Base-by-base conservation (phyloP, 2,329 filamentous ascomycete genomes). In the Claviceps arundinis region DNA sequence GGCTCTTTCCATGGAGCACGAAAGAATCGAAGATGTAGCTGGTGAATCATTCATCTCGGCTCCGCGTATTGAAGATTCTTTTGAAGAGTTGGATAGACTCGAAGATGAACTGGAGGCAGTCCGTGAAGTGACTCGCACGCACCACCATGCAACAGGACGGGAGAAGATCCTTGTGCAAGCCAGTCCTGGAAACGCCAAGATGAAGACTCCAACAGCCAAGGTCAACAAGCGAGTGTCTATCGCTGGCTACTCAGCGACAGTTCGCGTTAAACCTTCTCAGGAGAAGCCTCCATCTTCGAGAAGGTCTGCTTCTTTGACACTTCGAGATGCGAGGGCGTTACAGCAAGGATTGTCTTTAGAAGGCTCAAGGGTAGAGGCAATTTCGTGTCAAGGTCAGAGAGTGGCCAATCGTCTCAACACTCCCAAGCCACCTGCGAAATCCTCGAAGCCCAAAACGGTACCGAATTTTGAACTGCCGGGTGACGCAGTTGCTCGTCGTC, bases 381-480 rank as follows among this genome's bases (percentile, higher is more conserved):
- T 54, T 5, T n/a, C 56, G 37, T 52, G 57, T 37, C 59, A 60
- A 19, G 51, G 54, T 37, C 60, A 62, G 46, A 50, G 60, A 8
- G 44, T 47, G 13, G 53, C 44, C 22, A 48, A 50, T 30, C 59
- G 59, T 40, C 22, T 44, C 55, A 17, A 19, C 56, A 48, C 48
- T 51, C 70, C 72, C 3, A 80, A 73, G 57, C 65, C 70, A 19
- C 61, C 69, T 5, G 62, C 65, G 22, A 82, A 74, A 60, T 79
- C 79, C 8, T 70, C 67, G 40, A 84, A 79, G 60, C 68, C 72
- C 16, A 69, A 69, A 3, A 84, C 79, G 1, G 64, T 74, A 8
- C 64, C 81, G 2, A 74, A 71, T 0, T 84, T 82, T 61, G 78
- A 83, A 63, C 72, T 85, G 13, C 78, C 80, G 0, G 80, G 81